Percentiles rank a stretch among this genome's conserved stretches.
Evolutionary conservation across 768 basidiomycete genomes (phyloP).

Genomic region (Trametes cingulata): DNA sequence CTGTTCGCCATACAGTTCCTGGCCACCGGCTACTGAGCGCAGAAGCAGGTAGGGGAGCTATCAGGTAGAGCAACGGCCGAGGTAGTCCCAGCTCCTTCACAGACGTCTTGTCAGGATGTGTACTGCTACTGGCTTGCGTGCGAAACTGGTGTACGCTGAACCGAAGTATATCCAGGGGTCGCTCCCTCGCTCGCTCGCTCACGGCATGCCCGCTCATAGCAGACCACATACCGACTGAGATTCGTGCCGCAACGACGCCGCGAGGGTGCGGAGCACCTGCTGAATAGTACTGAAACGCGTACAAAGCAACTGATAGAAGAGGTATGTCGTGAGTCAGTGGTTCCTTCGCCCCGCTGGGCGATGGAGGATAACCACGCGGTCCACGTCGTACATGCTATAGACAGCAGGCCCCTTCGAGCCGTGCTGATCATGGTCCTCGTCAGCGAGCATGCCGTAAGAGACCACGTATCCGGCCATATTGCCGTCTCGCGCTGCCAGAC

Average conservation of each 20-base stretch:
- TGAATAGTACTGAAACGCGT: not conserved
- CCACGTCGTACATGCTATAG: too few relatives aligned
- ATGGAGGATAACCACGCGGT: too few relatives aligned
- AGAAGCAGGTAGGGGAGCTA: not conserved
- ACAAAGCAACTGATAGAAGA: not conserved
- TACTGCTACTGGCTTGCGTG: not conserved
- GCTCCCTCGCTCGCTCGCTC: not conserved
- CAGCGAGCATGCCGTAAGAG: slow-evolving; percentile 1
- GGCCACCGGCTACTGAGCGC: not conserved
- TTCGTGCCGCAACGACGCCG: not conserved
- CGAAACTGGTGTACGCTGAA: not conserved
- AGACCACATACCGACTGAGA: not conserved
- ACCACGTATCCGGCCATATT: not conserved
- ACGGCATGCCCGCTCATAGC: not conserved
- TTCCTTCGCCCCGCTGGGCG: too few relatives aligned
- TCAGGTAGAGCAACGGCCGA: not conserved
- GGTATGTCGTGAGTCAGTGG: too few relatives aligned
- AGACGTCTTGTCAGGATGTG: not conserved
- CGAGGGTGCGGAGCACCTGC: not conserved
- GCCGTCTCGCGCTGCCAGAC: not conserved
- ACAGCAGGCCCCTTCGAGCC: not conserved
- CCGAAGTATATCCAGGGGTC: slow-evolving; percentile 2
- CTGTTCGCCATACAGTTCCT: not conserved
- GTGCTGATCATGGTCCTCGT: not conserved
- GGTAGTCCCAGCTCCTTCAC: not conserved